Base-by-base conservation (phyloP, 257 asterid genomes). In the Jacaranda mimosifolia region DNA sequence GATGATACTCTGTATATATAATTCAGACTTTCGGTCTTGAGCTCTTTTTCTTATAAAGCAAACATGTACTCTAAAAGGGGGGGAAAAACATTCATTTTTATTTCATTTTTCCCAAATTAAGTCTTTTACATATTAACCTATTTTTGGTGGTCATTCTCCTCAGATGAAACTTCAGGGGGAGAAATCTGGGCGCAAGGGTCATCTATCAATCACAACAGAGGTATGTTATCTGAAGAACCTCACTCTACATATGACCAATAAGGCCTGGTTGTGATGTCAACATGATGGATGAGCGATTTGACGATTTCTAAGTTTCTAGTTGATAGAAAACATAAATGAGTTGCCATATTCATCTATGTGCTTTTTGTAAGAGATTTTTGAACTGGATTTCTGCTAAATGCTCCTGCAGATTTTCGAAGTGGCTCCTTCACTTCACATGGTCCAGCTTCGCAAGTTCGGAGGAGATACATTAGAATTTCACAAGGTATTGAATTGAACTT, bases 381-480 rank as follows among this genome's bases (percentile, higher is more conserved):
- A 72, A 52, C 66, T 38, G 59, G 13, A 35, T n/a, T 71, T 68
- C 14, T 52, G 40, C 78, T 17, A 3, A 77, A 70, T 76, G 68
- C 56, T 56, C 6, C 55, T 80, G 79, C 88, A 94, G 98, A 77
- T 94, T 17, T 91, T 87, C 78, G 98, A 94, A 86, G 97, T 94
- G 77, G 96, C 98, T 64, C 98, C 98, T 58, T 92, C 97, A 0
- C 87, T 94, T 49, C 87, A 87, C 86, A 89, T 94, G 92, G 97
- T 94, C 56, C 97, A 94, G 89, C 88, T 94, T 83, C 96, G 97
- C 68, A 94, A 94, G 84, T 87, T 97, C 19, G 97, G 97, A 56
- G 98, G 98, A 70, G 98, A 94, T 78, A 94, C 98, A 62, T 85
- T 94, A 75, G 98, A 94, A 82, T 94, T 94, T 82, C 97, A 92